Percentiles rank a stretch among this genome's conserved stretches.
phyloP scores from a whole-genome alignment of 768 basidiomycete genomes.

The Lentinula boryana region DNA sequence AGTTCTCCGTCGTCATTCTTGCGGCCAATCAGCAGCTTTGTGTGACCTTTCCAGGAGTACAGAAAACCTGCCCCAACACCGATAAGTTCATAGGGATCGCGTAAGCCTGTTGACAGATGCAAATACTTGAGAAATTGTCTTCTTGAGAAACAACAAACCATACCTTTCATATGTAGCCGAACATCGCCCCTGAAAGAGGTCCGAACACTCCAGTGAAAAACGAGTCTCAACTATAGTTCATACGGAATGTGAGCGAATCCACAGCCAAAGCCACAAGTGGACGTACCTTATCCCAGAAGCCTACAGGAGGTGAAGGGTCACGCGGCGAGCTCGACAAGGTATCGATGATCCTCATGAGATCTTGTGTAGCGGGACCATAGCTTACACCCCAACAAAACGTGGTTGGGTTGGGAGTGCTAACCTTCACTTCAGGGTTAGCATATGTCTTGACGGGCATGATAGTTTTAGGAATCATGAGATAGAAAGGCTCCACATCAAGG shows the following conservation, averaged over 20 bases:
- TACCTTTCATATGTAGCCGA: conserved; percentile 84
- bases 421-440: conserved; percentile 63
- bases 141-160: conserved; percentile 5
- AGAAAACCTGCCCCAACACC: conserved; percentile 83
- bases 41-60: conserved; percentile 75
- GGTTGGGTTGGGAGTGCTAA: conserved; percentile 60
- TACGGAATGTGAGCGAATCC: neutral
- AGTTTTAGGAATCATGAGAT: conserved; percentile 74
- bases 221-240: conserved; percentile 52
- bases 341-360: conserved; percentile 79
- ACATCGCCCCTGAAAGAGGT: conserved; percentile 66
- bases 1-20: conserved; percentile 70
- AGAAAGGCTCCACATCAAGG: conserved; percentile 45
- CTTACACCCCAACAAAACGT: conserved; percentile 88
- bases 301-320: conserved; percentile 78
- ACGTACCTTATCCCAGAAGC: conserved; percentile 92
- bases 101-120: conserved; percentile 48
- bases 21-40: conserved; percentile 63
- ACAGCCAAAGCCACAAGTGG: neutral
- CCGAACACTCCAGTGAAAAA: conserved; percentile 78
- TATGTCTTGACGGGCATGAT: conserved; percentile 96
- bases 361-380: conserved; percentile 80
- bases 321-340: conserved; percentile 69
- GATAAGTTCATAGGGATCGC: conserved; percentile 69
- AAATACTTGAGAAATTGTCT: neutral